A percentile compares a stretch with the other conserved stretches of the same genome.
These are phyloP conservation scores for Cupressus sempervirens DNA, from an alignment of 75 land plant genomes.

Conservation along the genomic window DNA sequence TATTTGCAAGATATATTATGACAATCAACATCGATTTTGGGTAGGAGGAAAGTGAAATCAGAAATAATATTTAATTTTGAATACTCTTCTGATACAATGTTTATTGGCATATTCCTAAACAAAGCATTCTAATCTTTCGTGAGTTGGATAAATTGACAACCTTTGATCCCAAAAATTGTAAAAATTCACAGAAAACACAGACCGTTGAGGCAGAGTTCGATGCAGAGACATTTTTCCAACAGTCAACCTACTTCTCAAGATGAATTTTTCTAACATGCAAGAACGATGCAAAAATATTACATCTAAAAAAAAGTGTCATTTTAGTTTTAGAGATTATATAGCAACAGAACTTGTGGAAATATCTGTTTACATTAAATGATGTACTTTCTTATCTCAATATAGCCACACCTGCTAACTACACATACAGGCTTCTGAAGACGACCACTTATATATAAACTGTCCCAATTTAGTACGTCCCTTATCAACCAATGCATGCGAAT, in stretches of 20 bases:
- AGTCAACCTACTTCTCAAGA: neutral
- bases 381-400: neutral
- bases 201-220: neutral
- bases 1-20: too few species aligned
- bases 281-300: neutral
- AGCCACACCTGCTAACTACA: slow-evolving; percentile 13
- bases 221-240: neutral
- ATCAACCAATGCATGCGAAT: slow-evolving; percentile 68
- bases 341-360: neutral
- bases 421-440: slow-evolving; percentile 96
- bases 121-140: neutral
- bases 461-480: slow-evolving; percentile 69
- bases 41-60: too few species aligned
- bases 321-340: neutral
- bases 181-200: neutral
- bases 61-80: too few species aligned
- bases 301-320: neutral
- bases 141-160: neutral
- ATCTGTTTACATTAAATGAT: neutral
- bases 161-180: neutral
- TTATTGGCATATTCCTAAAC: neutral
- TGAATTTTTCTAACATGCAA: neutral
- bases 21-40: too few species aligned
- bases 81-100: too few species aligned
- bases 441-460: slow-evolving; percentile 83